Base-by-base conservation (phyloP, 495 filamentous ascomycete genomes). In the Penicillium macrosclerotiorum region DNA sequence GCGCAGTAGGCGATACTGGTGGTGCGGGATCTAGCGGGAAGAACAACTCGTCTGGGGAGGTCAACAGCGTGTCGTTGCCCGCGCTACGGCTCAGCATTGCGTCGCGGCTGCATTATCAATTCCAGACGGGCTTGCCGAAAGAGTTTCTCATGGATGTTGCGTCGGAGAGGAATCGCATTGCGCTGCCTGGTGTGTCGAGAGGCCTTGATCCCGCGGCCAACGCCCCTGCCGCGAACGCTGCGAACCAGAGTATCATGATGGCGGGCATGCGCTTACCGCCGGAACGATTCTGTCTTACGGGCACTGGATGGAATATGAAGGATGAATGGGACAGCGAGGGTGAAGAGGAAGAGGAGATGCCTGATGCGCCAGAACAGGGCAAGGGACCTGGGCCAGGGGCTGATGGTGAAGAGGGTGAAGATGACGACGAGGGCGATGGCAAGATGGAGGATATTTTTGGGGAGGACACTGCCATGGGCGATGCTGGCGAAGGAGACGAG, bases 251-350 rank as follows among this genome's bases (percentile, higher is more conserved):
- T 42, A 46, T 73, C 52, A 42, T 67, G 23, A 71, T 75, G 63
- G 72, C 80, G 68, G 93, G 93, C 11, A 80, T 93, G 45, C 74
- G 90, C 33, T 67, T 98, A 53, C 93, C 93, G 27, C 85, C 85
- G 44, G 93, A 98, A 80, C 75, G 88, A 60, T 97, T 95, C 61
- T 91, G 92, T 51, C 72, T 96, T 41, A 94, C 85, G 20, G 93
- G 93, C 0, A 74, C 79, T 13, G 82, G 82, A 46, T 98, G 93
- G 93, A 80, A 82, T 27, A 60, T 96, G 68, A 82, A 80, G 62
- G 88, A 90, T 38, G 79, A 83, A 43, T 95, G 88, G 88, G 78
- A 79, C 49, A 78, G 77, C 36, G 75, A 79, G 27, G 81, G 78
- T 1, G 81, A 76, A 40, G 80, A 76, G 33, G 74, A 74, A 37